Evolutionary conservation across 1,284 basidiomycete genomes (phyloP).

Genomic region (Trichosporon inkin): DNA sequence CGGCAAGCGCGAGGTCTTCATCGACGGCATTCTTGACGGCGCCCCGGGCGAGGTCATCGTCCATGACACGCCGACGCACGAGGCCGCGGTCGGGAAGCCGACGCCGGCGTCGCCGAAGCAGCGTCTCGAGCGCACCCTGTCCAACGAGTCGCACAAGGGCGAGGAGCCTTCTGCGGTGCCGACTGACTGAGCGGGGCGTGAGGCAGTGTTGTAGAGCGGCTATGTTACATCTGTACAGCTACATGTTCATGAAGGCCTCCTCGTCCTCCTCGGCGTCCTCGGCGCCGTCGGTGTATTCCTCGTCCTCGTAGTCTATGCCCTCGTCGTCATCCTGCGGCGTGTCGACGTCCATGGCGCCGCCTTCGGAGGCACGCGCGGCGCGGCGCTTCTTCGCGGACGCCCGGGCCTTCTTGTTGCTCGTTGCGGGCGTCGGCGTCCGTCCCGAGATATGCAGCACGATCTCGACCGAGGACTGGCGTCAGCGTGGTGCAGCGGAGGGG

Average conservation of each 20-base stretch:
- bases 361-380: not conserved
- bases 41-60: slow-evolving; percentile 8
- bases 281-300: too few species aligned
- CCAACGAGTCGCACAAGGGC: not conserved
- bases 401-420: slow-evolving; percentile 3
- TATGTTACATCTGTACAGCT: slow-evolving; percentile 2
- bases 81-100: not conserved
- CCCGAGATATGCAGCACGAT: slow-evolving; percentile 3
- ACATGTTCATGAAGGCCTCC: slow-evolving; percentile 7
- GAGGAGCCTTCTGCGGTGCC: slow-evolving; percentile 1
- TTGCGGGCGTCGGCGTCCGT: not conserved
- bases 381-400: not conserved
- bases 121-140: not conserved
- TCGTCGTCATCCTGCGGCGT: too few species aligned
- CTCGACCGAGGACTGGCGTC: slow-evolving; percentile 1
- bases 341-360: not conserved
- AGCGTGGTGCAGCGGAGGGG: not conserved
- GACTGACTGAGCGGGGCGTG: not conserved
- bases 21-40: slow-evolving; percentile 6
- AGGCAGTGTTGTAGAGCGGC: not conserved
- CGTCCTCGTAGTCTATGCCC: too few species aligned
- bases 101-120: not conserved
- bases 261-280: not conserved
- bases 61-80: slow-evolving; percentile 3
- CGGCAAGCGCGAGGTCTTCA: slow-evolving; percentile 26